Percentiles rank a stretch among this genome's conserved stretches.
phyloP scores from a whole-genome alignment of 2,329 filamentous ascomycete genomes.

The Pseudogymnoascus sp. region DNA sequence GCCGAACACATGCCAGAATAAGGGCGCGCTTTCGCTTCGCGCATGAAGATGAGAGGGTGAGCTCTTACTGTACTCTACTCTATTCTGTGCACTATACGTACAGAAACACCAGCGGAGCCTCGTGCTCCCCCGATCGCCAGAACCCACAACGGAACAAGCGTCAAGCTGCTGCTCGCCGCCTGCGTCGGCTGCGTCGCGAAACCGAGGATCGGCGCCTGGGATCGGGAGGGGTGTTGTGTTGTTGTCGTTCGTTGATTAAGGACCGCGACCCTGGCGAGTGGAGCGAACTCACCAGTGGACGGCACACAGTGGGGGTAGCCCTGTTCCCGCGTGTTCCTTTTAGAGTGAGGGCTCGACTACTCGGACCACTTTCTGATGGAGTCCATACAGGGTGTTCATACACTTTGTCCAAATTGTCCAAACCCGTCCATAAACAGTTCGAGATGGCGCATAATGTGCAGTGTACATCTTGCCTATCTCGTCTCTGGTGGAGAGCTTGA shows the following conservation, averaged over 20 bases:
- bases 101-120: not conserved
- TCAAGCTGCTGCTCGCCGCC: not conserved
- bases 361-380: not conserved
- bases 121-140: not conserved
- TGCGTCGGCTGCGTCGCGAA: not conserved
- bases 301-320: not conserved
- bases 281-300: not conserved
- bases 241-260: conserved; percentile 4
- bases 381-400: not conserved
- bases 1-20: not conserved
- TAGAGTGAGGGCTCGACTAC: conserved; percentile 2
- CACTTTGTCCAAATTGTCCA: not conserved
- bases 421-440: not conserved
- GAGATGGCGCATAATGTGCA: not conserved
- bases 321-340: conserved; percentile 6
- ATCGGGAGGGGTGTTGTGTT: not conserved
- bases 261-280: not conserved
- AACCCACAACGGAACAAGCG: not conserved
- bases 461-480: conserved; percentile 5
- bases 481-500: not conserved
- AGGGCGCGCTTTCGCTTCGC: not conserved
- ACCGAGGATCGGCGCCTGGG: not conserved
- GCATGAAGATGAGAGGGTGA: not conserved
- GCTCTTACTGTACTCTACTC: not conserved
- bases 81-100: not conserved